A percentile compares a stretch with the other conserved stretches of the same genome.
Evolutionary conservation across 2,329 filamentous ascomycete genomes (phyloP).

Genomic region (Penicillium sp.): DNA sequence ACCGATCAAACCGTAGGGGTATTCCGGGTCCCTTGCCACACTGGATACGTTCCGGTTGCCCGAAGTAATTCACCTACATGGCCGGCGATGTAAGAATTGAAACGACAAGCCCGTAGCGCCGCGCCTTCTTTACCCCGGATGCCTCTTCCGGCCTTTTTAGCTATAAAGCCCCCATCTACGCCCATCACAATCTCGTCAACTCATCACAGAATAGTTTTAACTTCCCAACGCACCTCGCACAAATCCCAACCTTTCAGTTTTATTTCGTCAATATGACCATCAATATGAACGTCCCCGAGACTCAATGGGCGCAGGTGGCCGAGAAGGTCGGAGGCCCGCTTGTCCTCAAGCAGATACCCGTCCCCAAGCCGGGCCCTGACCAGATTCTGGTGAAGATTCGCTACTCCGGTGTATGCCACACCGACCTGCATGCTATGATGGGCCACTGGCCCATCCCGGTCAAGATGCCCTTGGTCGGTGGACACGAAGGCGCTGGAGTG

Average conservation of each 20-base stretch:
- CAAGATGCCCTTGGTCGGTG: slow-evolving; percentile 78
- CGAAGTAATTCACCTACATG: slow-evolving; percentile 2
- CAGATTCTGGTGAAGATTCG: slow-evolving; percentile 90
- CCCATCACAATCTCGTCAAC: not conserved
- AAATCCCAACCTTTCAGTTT: no score
- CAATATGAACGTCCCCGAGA: slow-evolving; percentile 59
- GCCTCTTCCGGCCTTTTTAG: not conserved
- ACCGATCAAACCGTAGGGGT: no score
- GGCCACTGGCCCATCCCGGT: slow-evolving; percentile 82
- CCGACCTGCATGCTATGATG: slow-evolving; percentile 75
- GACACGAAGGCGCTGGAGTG: slow-evolving; percentile 71
- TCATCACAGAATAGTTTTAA: no score
- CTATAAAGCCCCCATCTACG: slow-evolving; percentile 4
- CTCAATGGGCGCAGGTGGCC: slow-evolving; percentile 90
- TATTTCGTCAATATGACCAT: no score
- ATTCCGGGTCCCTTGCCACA: no score
- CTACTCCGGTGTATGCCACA: slow-evolving; percentile 87
- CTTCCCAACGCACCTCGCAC: no score
- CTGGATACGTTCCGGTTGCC: slow-evolving; percentile 1
- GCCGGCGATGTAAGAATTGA: not conserved
- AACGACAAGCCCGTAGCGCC: not conserved
- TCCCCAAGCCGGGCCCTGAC: slow-evolving; percentile 75
- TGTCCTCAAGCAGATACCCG: slow-evolving; percentile 62
- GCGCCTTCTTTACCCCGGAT: not conserved
- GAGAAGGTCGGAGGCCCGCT: slow-evolving; percentile 73